phyloP scores from a whole-genome alignment of 139 green algal genomes.

The Chlorella sp. region DNA sequence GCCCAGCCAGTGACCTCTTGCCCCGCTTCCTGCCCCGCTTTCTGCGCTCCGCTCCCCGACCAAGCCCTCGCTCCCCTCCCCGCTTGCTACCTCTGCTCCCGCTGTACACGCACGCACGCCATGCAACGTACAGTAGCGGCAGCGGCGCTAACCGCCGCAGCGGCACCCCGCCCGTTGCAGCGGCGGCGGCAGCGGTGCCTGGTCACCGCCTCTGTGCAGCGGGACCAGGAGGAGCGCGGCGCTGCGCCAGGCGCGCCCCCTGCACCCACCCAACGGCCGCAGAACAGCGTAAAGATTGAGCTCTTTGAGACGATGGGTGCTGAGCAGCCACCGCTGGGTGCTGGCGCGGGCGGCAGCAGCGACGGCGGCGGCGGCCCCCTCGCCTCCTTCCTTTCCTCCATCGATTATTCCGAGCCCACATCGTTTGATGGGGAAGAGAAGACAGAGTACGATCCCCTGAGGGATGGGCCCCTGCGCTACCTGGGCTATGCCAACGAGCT shows the following conservation, averaged over 20 bases:
- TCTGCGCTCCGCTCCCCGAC: too few relatives aligned
- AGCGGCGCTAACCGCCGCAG: background rate
- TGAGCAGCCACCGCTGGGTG: background rate
- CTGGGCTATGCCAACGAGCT: slow-evolving; percentile 83
- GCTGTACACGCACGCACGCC: background rate
- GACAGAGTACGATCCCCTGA: slow-evolving; percentile 72
- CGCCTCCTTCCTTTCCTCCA: background rate
- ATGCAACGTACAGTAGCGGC: background rate
- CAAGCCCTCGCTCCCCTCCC: background rate
- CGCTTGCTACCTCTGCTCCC: background rate
- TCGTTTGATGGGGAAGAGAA: slow-evolving; percentile 53
- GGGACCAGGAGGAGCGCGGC: background rate
- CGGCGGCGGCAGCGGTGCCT: background rate
- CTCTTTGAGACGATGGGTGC: slow-evolving; percentile 27
- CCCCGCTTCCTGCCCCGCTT: too few relatives aligned
- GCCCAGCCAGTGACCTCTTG: background rate
- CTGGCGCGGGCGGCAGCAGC: background rate
- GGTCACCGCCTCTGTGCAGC: background rate
- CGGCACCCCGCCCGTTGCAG: background rate
- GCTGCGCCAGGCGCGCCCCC: background rate
- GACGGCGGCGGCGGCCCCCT: background rate
- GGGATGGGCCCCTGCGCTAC: slow-evolving; percentile 78
- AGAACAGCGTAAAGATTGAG: background rate
- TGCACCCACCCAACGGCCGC: background rate
- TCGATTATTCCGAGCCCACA: slow-evolving; percentile 48